Evolutionary conservation across 2,329 filamentous ascomycete genomes (phyloP).

Genomic region (Phoma sp.): DNA sequence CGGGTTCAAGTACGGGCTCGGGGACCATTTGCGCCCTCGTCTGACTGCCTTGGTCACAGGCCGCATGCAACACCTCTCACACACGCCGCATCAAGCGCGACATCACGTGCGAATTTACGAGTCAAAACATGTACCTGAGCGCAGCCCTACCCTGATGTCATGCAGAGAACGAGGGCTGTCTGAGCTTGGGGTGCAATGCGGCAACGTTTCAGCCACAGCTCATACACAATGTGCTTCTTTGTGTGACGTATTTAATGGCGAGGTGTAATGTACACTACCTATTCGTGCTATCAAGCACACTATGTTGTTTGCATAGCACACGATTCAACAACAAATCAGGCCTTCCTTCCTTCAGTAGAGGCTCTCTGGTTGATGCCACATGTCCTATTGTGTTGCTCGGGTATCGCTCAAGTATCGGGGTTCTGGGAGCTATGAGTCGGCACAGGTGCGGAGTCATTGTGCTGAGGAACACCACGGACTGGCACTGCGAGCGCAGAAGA

Average conservation of each 20-base stretch:
- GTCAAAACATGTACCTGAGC: slow-evolving; percentile 1
- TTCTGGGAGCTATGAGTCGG: slow-evolving; percentile 1
- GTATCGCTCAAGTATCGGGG: not conserved
- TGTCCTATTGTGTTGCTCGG: no score
- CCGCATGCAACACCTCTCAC: not conserved
- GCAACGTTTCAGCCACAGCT: not conserved
- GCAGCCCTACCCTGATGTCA: slow-evolving; percentile 1
- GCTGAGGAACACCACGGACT: not conserved
- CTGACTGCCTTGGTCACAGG: slow-evolving; percentile 14
- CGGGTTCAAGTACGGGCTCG: slow-evolving; percentile 1
- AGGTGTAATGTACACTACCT: no score
- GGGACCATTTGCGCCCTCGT: slow-evolving; percentile 1
- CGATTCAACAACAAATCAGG: no score
- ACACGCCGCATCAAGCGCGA: slow-evolving; percentile 12
- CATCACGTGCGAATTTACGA: slow-evolving; percentile 11
- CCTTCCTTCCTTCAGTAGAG: not conserved
- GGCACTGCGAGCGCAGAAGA: not conserved
- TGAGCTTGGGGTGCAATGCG: not conserved
- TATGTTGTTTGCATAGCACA: no score
- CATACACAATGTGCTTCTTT: not conserved
- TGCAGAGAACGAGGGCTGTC: not conserved
- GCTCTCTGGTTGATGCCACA: not conserved
- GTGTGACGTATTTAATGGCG: not conserved
- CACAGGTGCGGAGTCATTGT: slow-evolving; percentile 7
- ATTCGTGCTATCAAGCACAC: no score